Base-by-base conservation (phyloP, 805 yeast genomes). In the Henningerozyma blattae region DNA sequence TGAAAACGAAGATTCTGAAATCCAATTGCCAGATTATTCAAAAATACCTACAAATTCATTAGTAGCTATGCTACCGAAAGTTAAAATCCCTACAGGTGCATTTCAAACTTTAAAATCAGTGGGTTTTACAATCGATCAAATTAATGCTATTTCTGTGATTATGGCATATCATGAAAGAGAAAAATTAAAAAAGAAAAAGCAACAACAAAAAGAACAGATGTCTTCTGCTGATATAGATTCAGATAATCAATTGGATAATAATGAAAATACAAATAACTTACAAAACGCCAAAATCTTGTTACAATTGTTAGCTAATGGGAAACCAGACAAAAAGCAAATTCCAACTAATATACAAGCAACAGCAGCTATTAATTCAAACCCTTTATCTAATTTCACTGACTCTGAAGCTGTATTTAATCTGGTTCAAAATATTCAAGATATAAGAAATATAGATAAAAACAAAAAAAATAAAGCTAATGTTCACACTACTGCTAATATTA, bases 71-170 rank as follows among this genome's bases (percentile, higher is more conserved):
- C 47, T 75, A 22, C 85, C 86, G 13, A 68, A 70, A 42, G 72
- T 76, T 13, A 68, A 70, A 0, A 83, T 81, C 4, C 91, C 91
- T 1, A 74, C 74, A 5, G 84, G 85, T 9, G 89, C 87, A 2
- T 70, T 72, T 41, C 56, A 64, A 15, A 70, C 85, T 1, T 53
- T 81, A 30, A 67, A 67, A 5, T 69, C 72, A 5, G 84, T 77
- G 3, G 91, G 91, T 0, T 63, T 81, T 28, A 62, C 74, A 2
- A 72, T 67, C 36, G 74, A 73, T 25, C 91, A 81, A 50, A 79
- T 81, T 12, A 83, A 77, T 46, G 74, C 84, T 2, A 59, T 81
- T 22, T 75, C 83, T 5, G 83, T 83, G 0, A 62, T 80, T 33
- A 72, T 80, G 22, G 87, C 86, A 0, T 81, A 76, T 44, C 80